Percentiles rank a stretch among this genome's conserved stretches.
These are phyloP conservation scores for Dipteronia sinensis DNA, from an alignment of 345 rosid species.

Conservation along the genomic window DNA sequence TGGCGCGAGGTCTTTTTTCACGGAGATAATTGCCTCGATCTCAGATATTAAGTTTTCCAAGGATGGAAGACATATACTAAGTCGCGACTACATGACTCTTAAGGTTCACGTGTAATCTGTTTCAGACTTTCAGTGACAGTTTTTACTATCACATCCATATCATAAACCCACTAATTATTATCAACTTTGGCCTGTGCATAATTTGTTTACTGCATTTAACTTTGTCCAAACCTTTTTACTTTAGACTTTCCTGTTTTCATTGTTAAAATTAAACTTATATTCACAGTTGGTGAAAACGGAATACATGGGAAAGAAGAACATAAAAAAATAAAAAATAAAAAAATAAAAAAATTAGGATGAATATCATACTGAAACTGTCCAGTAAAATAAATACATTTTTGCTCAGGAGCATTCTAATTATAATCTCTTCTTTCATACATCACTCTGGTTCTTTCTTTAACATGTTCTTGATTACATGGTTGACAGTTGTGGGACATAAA, in stretches of 20 bases:
- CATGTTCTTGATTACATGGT: constrained; percentile 5
- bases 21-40: constrained; percentile 93
- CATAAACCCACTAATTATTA: not conserved
- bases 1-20: constrained; percentile 79
- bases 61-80: constrained; percentile 80
- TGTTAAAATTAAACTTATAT: not conserved
- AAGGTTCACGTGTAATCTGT: constrained; percentile 49
- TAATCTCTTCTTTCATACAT: not conserved
- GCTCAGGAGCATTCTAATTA: not conserved
- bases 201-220: not conserved
- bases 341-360: not conserved
- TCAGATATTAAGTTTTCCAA: constrained; percentile 86
- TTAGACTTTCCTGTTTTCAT: not conserved
- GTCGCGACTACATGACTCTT: constrained; percentile 97
- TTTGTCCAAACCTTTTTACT: not conserved
- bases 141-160: not conserved
- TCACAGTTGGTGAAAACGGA: not conserved
- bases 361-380: not conserved
- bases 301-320: not conserved
- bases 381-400: not conserved
- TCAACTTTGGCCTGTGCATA: not conserved
- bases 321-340: not conserved
- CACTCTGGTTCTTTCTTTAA: constrained; percentile 3
- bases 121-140: not conserved
- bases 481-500: constrained; percentile 89